A percentile compares a stretch with the other conserved stretches of the same genome.
Conservation (phyloP, 2,329 filamentous ascomycete genomes). For the Tolypocladium ovalisporum region DNA sequence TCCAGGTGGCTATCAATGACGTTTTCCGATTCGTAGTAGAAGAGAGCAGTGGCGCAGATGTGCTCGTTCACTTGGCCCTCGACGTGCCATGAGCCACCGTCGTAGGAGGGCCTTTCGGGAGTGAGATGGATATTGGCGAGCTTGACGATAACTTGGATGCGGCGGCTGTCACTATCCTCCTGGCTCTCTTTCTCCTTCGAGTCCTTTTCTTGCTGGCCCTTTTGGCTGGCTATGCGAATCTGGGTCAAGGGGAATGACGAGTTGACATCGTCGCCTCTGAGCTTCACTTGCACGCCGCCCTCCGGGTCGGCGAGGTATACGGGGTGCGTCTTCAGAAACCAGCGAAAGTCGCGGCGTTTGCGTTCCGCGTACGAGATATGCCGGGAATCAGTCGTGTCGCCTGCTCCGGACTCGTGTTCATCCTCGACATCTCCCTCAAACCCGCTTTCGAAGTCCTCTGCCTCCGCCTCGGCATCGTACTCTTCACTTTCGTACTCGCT, state of each 20-base stretch:
- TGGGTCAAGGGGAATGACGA: neutral
- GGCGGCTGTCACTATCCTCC: conserved; percentile 8
- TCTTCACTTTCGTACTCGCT: neutral
- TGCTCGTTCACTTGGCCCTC: conserved; percentile 50
- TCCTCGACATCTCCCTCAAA: too few species aligned
- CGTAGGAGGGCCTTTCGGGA: conserved; percentile 43
- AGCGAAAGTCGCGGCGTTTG: neutral
- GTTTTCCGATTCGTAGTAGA: conserved; percentile 51
- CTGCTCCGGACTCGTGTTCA: neutral
- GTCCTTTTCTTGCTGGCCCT: neutral
- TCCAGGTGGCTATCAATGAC: conserved; percentile 38
- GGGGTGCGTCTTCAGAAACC: neutral
- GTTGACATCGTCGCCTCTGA: neutral
- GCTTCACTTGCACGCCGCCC: neutral
- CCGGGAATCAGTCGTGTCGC: neutral
- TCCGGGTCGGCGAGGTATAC: neutral
- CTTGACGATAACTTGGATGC: conserved; percentile 53
- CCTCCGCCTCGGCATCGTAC: neutral
- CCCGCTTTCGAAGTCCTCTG: neutral
- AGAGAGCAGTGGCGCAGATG: conserved; percentile 51
- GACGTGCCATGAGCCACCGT: conserved; percentile 44
- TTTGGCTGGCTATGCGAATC: conserved; percentile 6
- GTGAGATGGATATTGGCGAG: conserved; percentile 50
- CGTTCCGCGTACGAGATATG: neutral
- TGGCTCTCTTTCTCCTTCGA: neutral